Evolutionary conservation across 163 green algal genomes (phyloP).

Genomic region (Coccomyxa subellipsoidea): DNA sequence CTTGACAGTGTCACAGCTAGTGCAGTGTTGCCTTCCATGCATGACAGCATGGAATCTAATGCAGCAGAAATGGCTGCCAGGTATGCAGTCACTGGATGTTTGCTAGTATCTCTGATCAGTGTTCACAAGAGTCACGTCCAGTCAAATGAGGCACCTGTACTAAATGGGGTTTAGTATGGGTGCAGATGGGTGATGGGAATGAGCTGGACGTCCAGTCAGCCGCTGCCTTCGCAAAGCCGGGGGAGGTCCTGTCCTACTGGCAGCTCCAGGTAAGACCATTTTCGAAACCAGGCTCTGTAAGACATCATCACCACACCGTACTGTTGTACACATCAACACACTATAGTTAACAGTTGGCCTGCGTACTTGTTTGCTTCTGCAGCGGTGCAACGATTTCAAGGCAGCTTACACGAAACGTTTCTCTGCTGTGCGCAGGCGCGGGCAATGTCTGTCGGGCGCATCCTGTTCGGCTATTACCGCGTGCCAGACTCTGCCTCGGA

Average conservation of each 20-base stretch:
- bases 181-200: slow-evolving; percentile 10
- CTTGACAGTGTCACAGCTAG: too few species aligned
- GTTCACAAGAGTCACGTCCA: too few species aligned
- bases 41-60: too few species aligned
- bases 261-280: slow-evolving; percentile 33
- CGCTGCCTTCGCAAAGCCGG: slow-evolving; percentile 18
- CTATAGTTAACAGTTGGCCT: neutral
- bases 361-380: too few species aligned
- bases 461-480: slow-evolving; percentile 58
- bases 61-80: too few species aligned
- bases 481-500: slow-evolving; percentile 29
- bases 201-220: slow-evolving; percentile 43
- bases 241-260: slow-evolving; percentile 45
- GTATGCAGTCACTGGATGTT: too few species aligned
- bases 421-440: slow-evolving; percentile 22
- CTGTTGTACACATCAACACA: too few species aligned
- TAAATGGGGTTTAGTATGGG: neutral
- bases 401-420: neutral
- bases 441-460: slow-evolving; percentile 23
- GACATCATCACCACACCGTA: too few species aligned
- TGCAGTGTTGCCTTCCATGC: too few species aligned
- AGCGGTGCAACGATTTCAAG: neutral
- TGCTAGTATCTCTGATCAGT: too few species aligned
- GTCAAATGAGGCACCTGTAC: too few species aligned
- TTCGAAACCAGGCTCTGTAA: too few species aligned